phyloP scores from a whole-genome alignment of 1,284 basidiomycete genomes.

The Cutaneotrichosporon sp. region DNA sequence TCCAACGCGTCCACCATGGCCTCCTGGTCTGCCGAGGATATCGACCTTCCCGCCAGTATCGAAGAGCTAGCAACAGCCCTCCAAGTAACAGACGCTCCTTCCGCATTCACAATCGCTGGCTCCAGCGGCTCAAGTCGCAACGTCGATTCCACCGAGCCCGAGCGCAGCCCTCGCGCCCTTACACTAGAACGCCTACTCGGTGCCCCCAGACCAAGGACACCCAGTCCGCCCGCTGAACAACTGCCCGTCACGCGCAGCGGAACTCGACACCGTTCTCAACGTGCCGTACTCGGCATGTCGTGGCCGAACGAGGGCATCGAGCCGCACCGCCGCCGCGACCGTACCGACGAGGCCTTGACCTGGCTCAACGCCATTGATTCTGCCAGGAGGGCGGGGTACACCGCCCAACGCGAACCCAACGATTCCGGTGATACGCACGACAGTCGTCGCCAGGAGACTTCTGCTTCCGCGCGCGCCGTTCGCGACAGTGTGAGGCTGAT shows the following conservation, averaged over 20 bases:
- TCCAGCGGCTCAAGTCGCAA: background rate
- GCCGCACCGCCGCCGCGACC: background rate
- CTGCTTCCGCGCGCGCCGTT: slow-evolving; percentile 1
- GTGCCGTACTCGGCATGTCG: slow-evolving; percentile 6
- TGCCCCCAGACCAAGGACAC: background rate
- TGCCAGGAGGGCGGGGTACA: slow-evolving; percentile 8
- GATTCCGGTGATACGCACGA: background rate
- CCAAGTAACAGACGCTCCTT: background rate
- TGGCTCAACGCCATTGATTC: slow-evolving; percentile 5
- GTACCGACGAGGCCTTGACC: background rate
- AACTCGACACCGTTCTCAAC: background rate
- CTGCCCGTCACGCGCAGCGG: background rate
- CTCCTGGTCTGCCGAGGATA: slow-evolving; percentile 8
- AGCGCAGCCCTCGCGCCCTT: background rate
- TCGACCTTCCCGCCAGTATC: slow-evolving; percentile 12
- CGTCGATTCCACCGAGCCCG: too few relatives aligned
- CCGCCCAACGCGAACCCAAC: background rate
- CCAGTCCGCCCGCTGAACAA: background rate
- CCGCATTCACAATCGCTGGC: background rate
- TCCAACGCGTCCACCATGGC: background rate
- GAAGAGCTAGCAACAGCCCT: slow-evolving; percentile 9
- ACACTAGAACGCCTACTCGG: background rate
- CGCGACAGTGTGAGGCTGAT: slow-evolving; percentile 1
- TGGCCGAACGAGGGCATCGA: slow-evolving; percentile 8
- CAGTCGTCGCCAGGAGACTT: background rate